Evolutionary conservation across 1,284 basidiomycete species (phyloP).

Genomic region (Trichosporon ovoides): DNA sequence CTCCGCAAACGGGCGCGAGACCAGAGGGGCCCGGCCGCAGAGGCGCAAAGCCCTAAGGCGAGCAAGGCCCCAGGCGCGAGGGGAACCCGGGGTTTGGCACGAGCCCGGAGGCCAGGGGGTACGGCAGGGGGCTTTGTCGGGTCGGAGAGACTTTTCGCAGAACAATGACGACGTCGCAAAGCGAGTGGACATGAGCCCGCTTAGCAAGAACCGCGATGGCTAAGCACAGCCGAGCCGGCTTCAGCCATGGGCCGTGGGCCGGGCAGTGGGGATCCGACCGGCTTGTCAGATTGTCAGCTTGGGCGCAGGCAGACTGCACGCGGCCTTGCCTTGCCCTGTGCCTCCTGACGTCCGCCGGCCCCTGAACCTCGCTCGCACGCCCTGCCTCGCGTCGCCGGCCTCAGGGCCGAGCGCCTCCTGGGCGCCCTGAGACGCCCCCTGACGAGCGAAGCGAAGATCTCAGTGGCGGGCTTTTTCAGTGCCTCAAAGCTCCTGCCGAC

Average conservation of each 20-base stretch:
- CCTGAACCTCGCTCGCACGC: too few species aligned
- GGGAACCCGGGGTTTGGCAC: not conserved
- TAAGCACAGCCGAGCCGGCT: too few species aligned
- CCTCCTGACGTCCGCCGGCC: too few species aligned
- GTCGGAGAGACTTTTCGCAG: conserved; percentile 3
- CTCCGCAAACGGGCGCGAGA: too few species aligned
- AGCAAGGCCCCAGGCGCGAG: not conserved
- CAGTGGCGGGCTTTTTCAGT: conserved; percentile 4
- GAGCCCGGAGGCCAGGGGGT: not conserved
- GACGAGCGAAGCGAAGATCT: conserved; percentile 5
- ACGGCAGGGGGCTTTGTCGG: not conserved
- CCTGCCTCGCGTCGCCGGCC: too few species aligned
- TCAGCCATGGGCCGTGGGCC: too few species aligned
- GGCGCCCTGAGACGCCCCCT: not conserved
- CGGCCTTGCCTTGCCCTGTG: too few species aligned
- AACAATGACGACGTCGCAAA: conserved; percentile 2
- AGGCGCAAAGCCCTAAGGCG: too few species aligned
- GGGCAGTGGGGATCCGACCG: too few species aligned
- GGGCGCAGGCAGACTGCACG: too few species aligned
- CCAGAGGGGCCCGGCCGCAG: too few species aligned
- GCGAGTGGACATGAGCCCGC: conserved; percentile 1
- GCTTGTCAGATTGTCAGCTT: too few species aligned
- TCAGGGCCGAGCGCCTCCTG: not conserved
- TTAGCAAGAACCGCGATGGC: not conserved
- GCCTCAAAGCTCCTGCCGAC: not conserved